Evolutionary conservation across 257 asterid species (phyloP), one percentile per base, ranked within the genome.

Genomic region (Euphrasia confusa): DNA sequence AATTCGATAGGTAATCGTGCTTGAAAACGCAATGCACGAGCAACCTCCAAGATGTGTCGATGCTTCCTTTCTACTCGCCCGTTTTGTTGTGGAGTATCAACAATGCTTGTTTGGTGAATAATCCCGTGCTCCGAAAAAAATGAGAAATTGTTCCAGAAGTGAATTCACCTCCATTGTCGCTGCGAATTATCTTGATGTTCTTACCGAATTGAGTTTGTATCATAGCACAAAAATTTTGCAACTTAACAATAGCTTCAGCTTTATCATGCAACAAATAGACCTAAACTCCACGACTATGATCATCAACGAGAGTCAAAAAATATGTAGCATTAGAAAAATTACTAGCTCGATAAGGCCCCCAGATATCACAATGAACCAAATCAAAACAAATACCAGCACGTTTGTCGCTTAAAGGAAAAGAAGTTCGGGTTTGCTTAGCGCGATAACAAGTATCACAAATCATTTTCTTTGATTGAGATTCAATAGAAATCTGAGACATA

Each of bases 331-430:
- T 47, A 21, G 27, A 64, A 2, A 8, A 10, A 2, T 60, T 39
- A 0, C 9, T 4, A 10, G 17, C 53, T 0, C 14, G n/a, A 45
- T 45, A 68, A 0, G 49, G 63, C 0, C 73, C 64, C 64, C 50
- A 62, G 8, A 61, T 27, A 12, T 69, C 74, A 62, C 64, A 62
- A 15, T 69, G 64, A 10, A 69, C 7, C 3, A 69, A 54, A 21
- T 49, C 48, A 65, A 71, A 71, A 21, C 7, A 1, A 1, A 11
- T 3, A 8, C 1, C 60, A 10, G 71, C 15, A 35, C 42, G 44
- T 26, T 5, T 67, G 4, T 27, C 13, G 15, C 52, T 44, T 30
- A 10, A 6, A 7, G 65, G 49, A 13, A 58, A 69, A 0, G 48
- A 55, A 8, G 11, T 35, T 10, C 61, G 33, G 18, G 72, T 33